Evolutionary conservation across 768 basidiomycete species (phyloP).

Genomic region (Megacollybia marginata): DNA sequence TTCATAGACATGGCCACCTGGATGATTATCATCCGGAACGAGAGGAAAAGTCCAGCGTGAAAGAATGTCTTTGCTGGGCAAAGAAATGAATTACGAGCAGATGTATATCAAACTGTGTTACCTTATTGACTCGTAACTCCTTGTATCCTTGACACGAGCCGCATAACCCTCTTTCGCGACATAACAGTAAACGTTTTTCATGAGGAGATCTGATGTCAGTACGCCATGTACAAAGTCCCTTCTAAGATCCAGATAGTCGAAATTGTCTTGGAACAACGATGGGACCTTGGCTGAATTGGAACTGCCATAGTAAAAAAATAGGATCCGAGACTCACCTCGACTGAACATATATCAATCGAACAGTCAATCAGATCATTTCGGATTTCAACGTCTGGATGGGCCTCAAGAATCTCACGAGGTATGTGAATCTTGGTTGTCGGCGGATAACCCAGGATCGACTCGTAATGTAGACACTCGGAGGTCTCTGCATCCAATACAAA

Average conservation of each 20-base stretch:
- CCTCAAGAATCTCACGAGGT: constrained; percentile 69
- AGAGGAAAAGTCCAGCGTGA: constrained; percentile 94
- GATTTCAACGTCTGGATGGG: constrained; percentile 77
- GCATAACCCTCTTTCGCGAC: constrained; percentile 87
- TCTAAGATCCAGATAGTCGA: constrained; percentile 90
- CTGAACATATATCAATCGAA: constrained; percentile 88
- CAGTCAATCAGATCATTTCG: constrained; percentile 86
- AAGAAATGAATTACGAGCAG: neutral
- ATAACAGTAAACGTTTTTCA: constrained; percentile 92
- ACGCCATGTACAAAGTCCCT: constrained; percentile 93
- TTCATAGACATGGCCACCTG: constrained; percentile 76
- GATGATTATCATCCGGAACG: constrained; percentile 91
- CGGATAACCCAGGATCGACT: constrained; percentile 67
- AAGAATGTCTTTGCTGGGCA: constrained; percentile 79
- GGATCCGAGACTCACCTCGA: constrained; percentile 52
- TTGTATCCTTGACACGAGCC: constrained; percentile 88
- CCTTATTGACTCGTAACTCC: constrained; percentile 88
- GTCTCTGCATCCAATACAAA: constrained; percentile 74
- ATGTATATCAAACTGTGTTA: constrained; percentile 18
- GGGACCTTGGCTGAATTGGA: constrained; percentile 54
- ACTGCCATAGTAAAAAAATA: neutral
- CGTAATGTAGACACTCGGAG: constrained; percentile 80
- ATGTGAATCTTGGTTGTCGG: constrained; percentile 51
- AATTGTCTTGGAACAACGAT: constrained; percentile 96
- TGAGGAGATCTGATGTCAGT: constrained; percentile 87